These are phyloP conservation scores for Penicillium fuscoglaucum DNA, from an alignment of 2,329 filamentous ascomycete genomes.

Conservation along the genomic window DNA sequence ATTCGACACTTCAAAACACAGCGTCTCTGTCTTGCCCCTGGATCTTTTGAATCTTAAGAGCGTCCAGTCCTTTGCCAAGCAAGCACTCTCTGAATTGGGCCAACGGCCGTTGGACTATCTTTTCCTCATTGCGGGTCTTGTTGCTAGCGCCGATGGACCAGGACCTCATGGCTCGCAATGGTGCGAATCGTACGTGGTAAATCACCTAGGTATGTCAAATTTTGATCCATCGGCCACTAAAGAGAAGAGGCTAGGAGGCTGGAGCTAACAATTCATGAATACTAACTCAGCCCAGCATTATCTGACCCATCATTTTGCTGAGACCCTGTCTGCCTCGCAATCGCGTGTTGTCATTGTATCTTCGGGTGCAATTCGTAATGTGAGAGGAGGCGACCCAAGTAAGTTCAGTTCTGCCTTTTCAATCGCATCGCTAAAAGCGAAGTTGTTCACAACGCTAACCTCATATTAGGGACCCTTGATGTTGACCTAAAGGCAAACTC, in stretches of 20 bases:
- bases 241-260: neutral
- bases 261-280: neutral
- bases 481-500: constrained; percentile 26
- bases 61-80: constrained; percentile 24
- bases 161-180: constrained; percentile 28
- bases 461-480: constrained; percentile 23
- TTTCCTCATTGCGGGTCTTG: constrained; percentile 23
- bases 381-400: constrained; percentile 25
- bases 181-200: constrained; percentile 26
- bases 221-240: neutral
- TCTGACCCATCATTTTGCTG: constrained; percentile 20
- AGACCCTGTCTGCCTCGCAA: constrained; percentile 20
- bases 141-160: constrained; percentile 18
- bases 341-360: constrained; percentile 28
- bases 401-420: neutral
- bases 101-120: constrained; percentile 19
- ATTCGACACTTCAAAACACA: constrained; percentile 24
- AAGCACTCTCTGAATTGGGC: constrained; percentile 21
- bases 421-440: neutral
- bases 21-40: constrained; percentile 21
- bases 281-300: constrained; percentile 23
- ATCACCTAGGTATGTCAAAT: constrained; percentile 23
- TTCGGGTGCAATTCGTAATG: constrained; percentile 26
- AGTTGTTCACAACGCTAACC: neutral
- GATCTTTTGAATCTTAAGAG: constrained; percentile 24